These are phyloP conservation scores for Phytopythium oedochilum DNA, from an alignment of 352 stramenopile species.

Conservation along the genomic window DNA sequence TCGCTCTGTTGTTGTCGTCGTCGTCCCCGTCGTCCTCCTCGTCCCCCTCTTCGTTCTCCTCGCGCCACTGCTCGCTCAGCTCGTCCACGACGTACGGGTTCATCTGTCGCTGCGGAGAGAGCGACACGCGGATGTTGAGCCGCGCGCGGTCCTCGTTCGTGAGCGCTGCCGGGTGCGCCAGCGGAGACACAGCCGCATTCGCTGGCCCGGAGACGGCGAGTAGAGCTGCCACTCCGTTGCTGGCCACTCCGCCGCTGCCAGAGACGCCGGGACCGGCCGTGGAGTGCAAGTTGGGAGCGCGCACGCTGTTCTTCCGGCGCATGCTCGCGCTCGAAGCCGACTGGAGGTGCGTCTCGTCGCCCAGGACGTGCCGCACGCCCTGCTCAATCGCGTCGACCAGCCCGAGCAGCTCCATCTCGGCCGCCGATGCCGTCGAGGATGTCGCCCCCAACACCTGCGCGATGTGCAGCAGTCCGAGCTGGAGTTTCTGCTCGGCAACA, in stretches of 20 bases:
- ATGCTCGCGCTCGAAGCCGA: slow-evolving; percentile 37
- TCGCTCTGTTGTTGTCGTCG: slow-evolving; percentile 11
- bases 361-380: slow-evolving; percentile 64
- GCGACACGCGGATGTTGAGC: slow-evolving; percentile 74
- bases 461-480: slow-evolving; percentile 75
- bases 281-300: slow-evolving; percentile 15
- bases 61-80: slow-evolving; percentile 1
- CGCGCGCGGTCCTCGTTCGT: slow-evolving; percentile 55
- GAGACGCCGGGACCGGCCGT: neutral
- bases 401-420: slow-evolving; percentile 52
- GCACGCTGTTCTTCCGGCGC: slow-evolving; percentile 72
- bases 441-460: slow-evolving; percentile 64
- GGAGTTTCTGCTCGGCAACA: slow-evolving; percentile 33
- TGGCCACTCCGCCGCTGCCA: neutral
- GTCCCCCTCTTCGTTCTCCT: slow-evolving; percentile 21
- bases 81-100: slow-evolving; percentile 57
- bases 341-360: slow-evolving; percentile 69
- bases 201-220: neutral
- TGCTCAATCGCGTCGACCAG: slow-evolving; percentile 73
- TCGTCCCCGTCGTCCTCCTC: slow-evolving; percentile 18
- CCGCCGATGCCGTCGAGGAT: slow-evolving; percentile 6
- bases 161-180: slow-evolving; percentile 15
- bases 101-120: slow-evolving; percentile 36
- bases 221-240: neutral
- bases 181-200: neutral